Evolutionary conservation across 129 eudicot species (phyloP).

Genomic region (Tagetes patula): DNA sequence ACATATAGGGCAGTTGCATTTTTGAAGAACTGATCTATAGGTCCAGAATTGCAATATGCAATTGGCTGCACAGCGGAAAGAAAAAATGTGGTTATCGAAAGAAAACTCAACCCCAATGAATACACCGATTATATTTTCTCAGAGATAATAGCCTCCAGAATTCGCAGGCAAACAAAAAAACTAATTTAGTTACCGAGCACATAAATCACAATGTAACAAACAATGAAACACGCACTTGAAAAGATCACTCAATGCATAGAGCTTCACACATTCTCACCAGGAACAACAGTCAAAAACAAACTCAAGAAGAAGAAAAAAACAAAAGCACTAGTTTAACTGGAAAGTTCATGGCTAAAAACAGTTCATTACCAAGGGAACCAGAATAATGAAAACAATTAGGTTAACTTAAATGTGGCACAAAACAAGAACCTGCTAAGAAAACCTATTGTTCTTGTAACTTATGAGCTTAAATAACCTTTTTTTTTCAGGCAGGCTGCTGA

Average conservation of each 20-base stretch:
- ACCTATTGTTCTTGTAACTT: not conserved
- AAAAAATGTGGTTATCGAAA: conserved; percentile 1
- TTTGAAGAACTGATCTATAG: conserved; percentile 37
- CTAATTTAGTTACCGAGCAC: not conserved
- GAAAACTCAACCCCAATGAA: conserved; percentile 1
- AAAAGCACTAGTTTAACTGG: not conserved
- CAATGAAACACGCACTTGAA: conserved; percentile 5
- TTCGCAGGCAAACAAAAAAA: not conserved
- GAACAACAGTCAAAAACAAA: conserved; percentile 1
- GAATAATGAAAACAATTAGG: not conserved
- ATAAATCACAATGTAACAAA: conserved; percentile 15
- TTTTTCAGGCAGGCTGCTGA: not conserved
- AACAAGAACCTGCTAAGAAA: not conserved
- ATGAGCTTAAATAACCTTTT: not conserved
- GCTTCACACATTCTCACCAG: conserved; percentile 1
- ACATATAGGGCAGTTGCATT: conserved; percentile 47
- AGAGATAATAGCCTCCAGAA: conserved; percentile 1
- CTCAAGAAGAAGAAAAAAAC: not conserved
- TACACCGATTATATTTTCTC: not conserved
- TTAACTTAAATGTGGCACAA: not conserved
- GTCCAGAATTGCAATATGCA: conserved; percentile 45
- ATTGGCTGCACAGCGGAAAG: conserved; percentile 30
- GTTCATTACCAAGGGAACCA: conserved; percentile 4
- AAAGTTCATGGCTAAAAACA: not conserved
- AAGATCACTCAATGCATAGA: not conserved